Percentiles rank a stretch among this genome's conserved stretches.
Conservation (phyloP, 208 protist genomes). For the Trypanosoma theileri region DNA sequence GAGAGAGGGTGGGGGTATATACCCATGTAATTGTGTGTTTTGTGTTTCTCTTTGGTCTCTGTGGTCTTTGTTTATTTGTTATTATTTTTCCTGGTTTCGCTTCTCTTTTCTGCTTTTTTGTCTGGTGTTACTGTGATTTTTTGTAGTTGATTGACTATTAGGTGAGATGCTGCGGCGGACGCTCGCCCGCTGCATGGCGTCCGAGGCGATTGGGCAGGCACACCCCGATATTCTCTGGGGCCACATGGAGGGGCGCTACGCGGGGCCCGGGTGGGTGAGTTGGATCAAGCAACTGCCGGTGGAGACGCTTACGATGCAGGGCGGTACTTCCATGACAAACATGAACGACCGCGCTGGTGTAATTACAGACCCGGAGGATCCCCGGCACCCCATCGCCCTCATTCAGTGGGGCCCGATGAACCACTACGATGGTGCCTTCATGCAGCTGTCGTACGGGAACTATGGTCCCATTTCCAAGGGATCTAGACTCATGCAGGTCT, state of each 20-base stretch:
- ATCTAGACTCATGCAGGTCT: conserved; percentile 81
- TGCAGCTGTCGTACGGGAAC: conserved; percentile 66
- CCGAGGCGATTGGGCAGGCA: conserved; percentile 68
- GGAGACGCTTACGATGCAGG: conserved; percentile 74
- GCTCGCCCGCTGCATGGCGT: conserved; percentile 30
- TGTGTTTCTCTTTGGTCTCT: too few species aligned
- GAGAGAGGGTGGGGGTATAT: too few species aligned
- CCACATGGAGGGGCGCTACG: conserved; percentile 79
- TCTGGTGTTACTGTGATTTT: too few species aligned
- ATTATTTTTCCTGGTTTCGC: too few species aligned
- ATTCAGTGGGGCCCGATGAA: conserved; percentile 68
- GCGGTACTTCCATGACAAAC: conserved; percentile 70
- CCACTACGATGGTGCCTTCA: conserved; percentile 64
- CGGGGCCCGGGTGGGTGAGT: conserved; percentile 75
- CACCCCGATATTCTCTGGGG: conserved; percentile 87
- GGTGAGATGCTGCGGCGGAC: conserved; percentile 70
- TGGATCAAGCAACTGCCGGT: conserved; percentile 73
- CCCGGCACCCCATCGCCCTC: conserved; percentile 67
- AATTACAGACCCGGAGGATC: conserved; percentile 81
- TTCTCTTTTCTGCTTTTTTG: too few species aligned
- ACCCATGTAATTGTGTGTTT: too few species aligned
- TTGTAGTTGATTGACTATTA: not conserved
- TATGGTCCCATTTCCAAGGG: conserved; percentile 57
- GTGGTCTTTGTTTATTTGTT: too few species aligned
- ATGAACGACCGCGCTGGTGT: conserved; percentile 80